Evolutionary conservation across 129 eudicot species (phyloP).

Genomic region (Artemisia tridentata): DNA sequence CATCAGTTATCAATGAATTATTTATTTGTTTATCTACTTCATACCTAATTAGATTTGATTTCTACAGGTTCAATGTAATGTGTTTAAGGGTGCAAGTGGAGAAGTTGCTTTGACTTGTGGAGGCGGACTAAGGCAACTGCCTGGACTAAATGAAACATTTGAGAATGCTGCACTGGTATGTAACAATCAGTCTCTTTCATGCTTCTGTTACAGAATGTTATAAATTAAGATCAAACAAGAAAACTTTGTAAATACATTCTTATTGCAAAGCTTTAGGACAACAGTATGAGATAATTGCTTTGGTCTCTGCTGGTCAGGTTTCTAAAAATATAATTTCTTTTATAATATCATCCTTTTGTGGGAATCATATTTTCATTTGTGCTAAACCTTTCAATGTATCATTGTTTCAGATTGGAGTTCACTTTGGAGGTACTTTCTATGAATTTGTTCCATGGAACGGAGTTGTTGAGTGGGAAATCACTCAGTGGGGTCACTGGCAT

Average conservation of each 20-base stretch:
- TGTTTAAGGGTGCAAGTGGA: slow-evolving; percentile 87
- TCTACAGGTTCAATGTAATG: slow-evolving; percentile 89
- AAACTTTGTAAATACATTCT: no score
- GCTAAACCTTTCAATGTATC: slow-evolving; percentile 10
- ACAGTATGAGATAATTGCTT: no score
- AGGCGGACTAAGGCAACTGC: slow-evolving; percentile 90
- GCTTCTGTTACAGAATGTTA: not conserved
- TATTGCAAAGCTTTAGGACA: no score
- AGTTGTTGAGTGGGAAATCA: slow-evolving; percentile 77
- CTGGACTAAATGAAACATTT: slow-evolving; percentile 64
- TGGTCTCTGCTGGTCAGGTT: not conserved
- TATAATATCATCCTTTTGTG: not conserved
- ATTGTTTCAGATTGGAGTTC: slow-evolving; percentile 76
- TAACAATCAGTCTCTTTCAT: not conserved
- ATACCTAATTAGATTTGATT: not conserved
- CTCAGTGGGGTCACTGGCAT: slow-evolving; percentile 87
- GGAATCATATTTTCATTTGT: not conserved
- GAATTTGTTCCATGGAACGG: slow-evolving; percentile 99
- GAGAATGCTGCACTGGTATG: slow-evolving; percentile 92
- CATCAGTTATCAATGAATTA: not conserved
- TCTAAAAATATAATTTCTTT: not conserved
- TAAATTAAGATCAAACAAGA: not conserved
- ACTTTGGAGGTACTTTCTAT: slow-evolving; percentile 76
- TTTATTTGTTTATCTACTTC: not conserved
- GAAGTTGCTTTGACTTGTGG: slow-evolving; percentile 86